Evolutionary conservation across 768 basidiomycete species (phyloP), one percentile per base, ranked within the genome.

Genomic region (Lentinula sp.): DNA sequence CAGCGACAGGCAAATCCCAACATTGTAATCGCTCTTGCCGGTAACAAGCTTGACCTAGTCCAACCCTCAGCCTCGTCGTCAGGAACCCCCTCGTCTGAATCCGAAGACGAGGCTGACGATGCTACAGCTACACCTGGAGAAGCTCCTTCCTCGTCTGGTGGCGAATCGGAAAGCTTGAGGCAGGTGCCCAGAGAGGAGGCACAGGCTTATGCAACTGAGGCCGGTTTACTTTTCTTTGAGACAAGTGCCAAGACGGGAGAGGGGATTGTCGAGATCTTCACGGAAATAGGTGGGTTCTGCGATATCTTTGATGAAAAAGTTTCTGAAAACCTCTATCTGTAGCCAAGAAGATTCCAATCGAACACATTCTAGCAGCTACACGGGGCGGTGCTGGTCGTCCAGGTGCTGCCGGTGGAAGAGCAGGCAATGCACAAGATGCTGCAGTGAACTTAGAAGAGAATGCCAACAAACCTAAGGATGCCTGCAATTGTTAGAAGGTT

Each of bases 1-100:
- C 97, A 99, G 72, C 86, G 97, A 65, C 97, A 99, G 71, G 97
- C 97, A 23, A 97, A 98, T 72, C 95, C 96, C 39, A 98, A 98
- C 73, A 98, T 98, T 70, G 95, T 99, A 71, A 98, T 99, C 68
- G 95, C 96, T 5, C 86, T 99, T 56, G 94, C 93, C 10, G 97
- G 97, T 34, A 99, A 99, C 83, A 98, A 99, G 76, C 84, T 98
- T 64, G 89, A 98, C 77, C 84, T 96, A 64, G 89, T 93, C 31
- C 88, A 89, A 70, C 70, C 85, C 6, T 82, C 88, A 7, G 65
- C 81, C 5, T 78, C 85, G 4, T 77, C 82, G 35, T 68, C 83
- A 5, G 75, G 79, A 11, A 68, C 78, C 18, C 68, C 80, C 39
- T 74, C 83, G 9, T 76, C 88, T 13, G 91, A 93, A 64, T 85